Conservation (phyloP, 2,329 filamentous ascomycete genomes). For the Amylocarpus encephaloides region DNA sequence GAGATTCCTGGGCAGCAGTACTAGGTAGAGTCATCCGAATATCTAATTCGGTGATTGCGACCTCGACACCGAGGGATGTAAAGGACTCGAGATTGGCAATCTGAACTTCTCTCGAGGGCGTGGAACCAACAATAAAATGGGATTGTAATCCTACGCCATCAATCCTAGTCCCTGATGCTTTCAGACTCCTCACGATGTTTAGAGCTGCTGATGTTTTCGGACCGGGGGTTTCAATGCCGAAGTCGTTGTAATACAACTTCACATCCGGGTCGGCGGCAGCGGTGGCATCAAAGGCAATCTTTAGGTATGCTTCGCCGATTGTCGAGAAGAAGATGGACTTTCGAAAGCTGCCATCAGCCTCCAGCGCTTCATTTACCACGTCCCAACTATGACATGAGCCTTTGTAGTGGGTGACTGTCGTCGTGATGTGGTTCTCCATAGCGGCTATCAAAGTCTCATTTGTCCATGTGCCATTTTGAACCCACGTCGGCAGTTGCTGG, state of each 20-base stretch:
- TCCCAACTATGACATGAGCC: conserved; percentile 58
- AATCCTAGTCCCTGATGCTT: conserved; percentile 45
- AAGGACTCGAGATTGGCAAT: conserved; percentile 39
- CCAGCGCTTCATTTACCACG: conserved; percentile 57
- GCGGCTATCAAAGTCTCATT: conserved; percentile 47
- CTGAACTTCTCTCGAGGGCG: conserved; percentile 39
- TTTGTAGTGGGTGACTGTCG: conserved; percentile 50
- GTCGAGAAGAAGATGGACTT: conserved; percentile 46
- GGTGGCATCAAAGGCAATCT: conserved; percentile 7
- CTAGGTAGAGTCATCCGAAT: conserved; percentile 45
- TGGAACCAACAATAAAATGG: conserved; percentile 48
- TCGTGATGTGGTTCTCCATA: conserved; percentile 53
- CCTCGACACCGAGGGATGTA: conserved; percentile 45
- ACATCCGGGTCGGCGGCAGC: conserved; percentile 5
- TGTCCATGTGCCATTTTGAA: conserved; percentile 42
- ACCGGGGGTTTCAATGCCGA: conserved; percentile 49
- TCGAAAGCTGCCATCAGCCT: conserved; percentile 48
- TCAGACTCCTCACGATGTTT: conserved; percentile 38
- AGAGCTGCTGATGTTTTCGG: conserved; percentile 39
- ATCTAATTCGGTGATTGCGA: conserved; percentile 55
- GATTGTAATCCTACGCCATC: conserved; percentile 57
- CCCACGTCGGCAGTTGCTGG: conserved; percentile 45
- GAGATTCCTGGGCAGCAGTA: conserved; percentile 32
- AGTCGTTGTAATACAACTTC: conserved; percentile 40
- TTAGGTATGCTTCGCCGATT: conserved; percentile 47